These are phyloP conservation scores for Vachellia collinsii DNA, from an alignment of 306 rosid genomes.

Conservation along the genomic window DNA sequence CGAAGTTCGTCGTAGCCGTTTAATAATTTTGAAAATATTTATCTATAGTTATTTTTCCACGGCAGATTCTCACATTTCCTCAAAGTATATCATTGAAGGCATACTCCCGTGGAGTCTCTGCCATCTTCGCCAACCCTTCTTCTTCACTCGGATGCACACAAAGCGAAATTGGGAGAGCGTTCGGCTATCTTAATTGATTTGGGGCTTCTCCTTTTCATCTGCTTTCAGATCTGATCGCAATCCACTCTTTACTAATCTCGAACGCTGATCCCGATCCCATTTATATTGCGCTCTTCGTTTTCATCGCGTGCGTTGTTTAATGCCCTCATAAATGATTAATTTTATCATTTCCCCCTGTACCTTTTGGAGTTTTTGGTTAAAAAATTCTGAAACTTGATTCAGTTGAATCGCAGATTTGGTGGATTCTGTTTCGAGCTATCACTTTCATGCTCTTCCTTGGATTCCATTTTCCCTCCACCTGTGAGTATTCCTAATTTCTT, in stretches of 20 bases:
- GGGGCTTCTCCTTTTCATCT: constrained; percentile 44
- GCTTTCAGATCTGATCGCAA: constrained; percentile 66
- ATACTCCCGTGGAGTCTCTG: constrained; percentile 31
- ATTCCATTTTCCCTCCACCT: constrained; percentile 45
- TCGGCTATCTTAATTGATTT: constrained; percentile 36
- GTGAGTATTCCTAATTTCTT: constrained; percentile 49
- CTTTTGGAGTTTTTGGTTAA: constrained; percentile 30
- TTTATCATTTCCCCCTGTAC: background rate
- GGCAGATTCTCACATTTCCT: constrained; percentile 21
- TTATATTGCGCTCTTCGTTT: background rate
- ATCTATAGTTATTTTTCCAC: constrained; percentile 5
- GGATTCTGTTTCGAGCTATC: constrained; percentile 41
- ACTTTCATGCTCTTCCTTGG: constrained; percentile 67
- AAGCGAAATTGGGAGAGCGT: constrained; percentile 25
- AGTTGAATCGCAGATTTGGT: constrained; percentile 39
- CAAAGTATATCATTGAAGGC: constrained; percentile 30
- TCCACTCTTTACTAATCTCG: constrained; percentile 9
- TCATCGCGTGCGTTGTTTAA: constrained; percentile 1
- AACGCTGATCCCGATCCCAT: constrained; percentile 45
- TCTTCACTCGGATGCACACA: constrained; percentile 3
- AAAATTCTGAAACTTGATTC: constrained; percentile 25
- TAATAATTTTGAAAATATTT: constrained; percentile 45
- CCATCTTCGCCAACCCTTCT: constrained; percentile 35
- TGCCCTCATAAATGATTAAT: background rate
- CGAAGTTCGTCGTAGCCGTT: constrained; percentile 49